Conservation (phyloP, 1,139 yeast species). For the Pneumocystis canis region DNA sequence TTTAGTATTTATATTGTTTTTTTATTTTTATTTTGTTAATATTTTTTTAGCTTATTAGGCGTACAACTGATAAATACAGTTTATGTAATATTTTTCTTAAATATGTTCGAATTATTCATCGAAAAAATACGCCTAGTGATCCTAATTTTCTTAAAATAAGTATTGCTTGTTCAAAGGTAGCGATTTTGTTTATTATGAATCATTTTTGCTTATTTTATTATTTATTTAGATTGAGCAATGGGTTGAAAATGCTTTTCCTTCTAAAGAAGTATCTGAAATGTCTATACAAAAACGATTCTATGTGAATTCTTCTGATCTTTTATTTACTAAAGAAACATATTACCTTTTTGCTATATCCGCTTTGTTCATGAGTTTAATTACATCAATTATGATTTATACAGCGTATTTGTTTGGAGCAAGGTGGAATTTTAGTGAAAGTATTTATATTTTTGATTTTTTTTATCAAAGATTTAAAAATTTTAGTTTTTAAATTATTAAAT, state of each 20-base stretch:
- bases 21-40: not conserved
- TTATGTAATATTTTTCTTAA: conserved; percentile 62
- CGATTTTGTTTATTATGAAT: conserved; percentile 49
- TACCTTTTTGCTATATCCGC: conserved; percentile 16
- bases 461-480: no score
- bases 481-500: not conserved
- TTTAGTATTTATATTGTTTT: conserved; percentile 1
- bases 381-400: conserved; percentile 15
- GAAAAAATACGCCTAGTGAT: conserved; percentile 61
- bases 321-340: conserved; percentile 11
- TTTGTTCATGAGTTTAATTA: conserved; percentile 17
- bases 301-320: not conserved
- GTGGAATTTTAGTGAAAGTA: conserved; percentile 5
- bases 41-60: conserved; percentile 49
- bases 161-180: conserved; percentile 60
- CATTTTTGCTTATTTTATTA: conserved; percentile 33
- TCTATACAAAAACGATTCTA: conserved; percentile 6
- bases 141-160: conserved; percentile 80
- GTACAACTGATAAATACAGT: conserved; percentile 59
- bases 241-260: conserved; percentile 17
- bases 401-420: conserved; percentile 21
- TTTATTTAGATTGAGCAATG: conserved; percentile 30
- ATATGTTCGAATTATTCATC: conserved; percentile 64
- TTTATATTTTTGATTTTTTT: conserved; percentile 16
- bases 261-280: conserved; percentile 5